Evolutionary conservation across 2,329 filamentous ascomycete species (phyloP).

Genomic region (Capronia epimyces): DNA sequence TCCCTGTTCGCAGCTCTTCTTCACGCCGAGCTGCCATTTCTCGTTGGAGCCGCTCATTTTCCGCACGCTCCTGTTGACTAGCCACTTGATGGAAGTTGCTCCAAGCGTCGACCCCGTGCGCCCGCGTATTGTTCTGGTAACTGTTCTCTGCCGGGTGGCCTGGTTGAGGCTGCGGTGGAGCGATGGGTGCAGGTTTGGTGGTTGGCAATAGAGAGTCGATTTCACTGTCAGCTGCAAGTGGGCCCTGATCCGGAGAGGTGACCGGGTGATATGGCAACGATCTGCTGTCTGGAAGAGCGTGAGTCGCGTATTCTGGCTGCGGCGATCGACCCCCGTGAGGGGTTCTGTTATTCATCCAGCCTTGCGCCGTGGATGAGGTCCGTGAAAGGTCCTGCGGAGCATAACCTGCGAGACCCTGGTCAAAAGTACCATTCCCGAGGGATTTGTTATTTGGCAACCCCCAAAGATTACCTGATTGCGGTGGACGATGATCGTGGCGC

Average conservation of each 20-base stretch:
- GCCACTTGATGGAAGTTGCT: conserved; percentile 41
- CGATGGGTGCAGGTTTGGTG: conserved; percentile 43
- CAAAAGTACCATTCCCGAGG: conserved; percentile 61
- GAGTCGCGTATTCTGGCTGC: conserved; percentile 24
- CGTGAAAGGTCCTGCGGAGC: conserved; percentile 44
- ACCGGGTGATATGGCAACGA: conserved; percentile 28
- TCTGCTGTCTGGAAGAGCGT: conserved; percentile 33
- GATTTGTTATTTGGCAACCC: conserved; percentile 53
- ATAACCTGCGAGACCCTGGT: conserved; percentile 48
- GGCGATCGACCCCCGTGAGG: conserved; percentile 28
- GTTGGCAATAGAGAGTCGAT: conserved; percentile 38
- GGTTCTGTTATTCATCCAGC: conserved; percentile 29
- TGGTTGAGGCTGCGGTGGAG: conserved; percentile 39
- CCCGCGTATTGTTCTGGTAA: conserved; percentile 31
- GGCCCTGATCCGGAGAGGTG: conserved; percentile 38
- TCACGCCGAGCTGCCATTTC: conserved; percentile 39
- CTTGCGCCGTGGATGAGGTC: conserved; percentile 38
- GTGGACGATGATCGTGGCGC: conserved; percentile 35
- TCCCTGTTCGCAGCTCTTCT: conserved; percentile 33
- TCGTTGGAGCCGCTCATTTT: conserved; percentile 38
- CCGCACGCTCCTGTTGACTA: conserved; percentile 38
- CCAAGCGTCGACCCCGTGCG: conserved; percentile 37
- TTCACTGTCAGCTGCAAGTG: conserved; percentile 32
- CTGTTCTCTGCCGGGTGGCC: conserved; percentile 23
- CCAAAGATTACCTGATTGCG: conserved; percentile 51